Evolutionary conservation across 495 filamentous ascomycete species (phyloP).

Genomic region (Neurospora sp.): DNA sequence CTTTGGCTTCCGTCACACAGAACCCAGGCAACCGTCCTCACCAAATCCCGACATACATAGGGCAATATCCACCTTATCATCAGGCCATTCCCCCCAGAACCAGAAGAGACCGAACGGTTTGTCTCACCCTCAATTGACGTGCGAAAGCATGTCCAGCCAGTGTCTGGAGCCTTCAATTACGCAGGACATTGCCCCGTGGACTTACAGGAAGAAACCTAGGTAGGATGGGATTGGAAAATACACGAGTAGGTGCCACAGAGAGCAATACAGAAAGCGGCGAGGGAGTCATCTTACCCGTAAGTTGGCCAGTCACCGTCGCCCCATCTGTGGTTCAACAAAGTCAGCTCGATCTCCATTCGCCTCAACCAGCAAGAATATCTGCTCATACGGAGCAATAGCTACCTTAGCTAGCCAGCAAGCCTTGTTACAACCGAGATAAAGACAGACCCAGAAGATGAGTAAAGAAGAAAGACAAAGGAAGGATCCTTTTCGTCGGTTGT

Average conservation of each 20-base stretch:
- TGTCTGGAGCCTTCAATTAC: background rate
- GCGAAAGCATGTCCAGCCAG: background rate
- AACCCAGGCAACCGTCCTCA: background rate
- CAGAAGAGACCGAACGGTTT: background rate
- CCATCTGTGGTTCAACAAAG: background rate
- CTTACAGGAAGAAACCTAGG: background rate
- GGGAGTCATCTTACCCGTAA: background rate
- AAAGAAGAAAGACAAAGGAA: background rate
- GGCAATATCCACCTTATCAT: background rate
- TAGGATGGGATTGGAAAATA: background rate
- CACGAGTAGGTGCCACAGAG: background rate
- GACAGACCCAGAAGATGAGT: background rate
- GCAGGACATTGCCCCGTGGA: background rate
- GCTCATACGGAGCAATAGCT: background rate
- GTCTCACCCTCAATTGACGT: background rate
- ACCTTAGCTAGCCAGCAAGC: background rate
- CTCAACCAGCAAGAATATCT: background rate
- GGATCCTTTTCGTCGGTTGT: background rate
- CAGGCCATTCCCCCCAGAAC: background rate
- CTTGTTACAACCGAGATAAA: background rate
- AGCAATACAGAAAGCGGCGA: background rate
- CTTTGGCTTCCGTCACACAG: background rate
- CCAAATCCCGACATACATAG: background rate
- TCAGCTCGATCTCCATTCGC: background rate
- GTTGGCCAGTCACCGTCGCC: background rate